Conservation (phyloP, 2,329 filamentous ascomycete species). For the Myriosclerotinia scirpicola region DNA sequence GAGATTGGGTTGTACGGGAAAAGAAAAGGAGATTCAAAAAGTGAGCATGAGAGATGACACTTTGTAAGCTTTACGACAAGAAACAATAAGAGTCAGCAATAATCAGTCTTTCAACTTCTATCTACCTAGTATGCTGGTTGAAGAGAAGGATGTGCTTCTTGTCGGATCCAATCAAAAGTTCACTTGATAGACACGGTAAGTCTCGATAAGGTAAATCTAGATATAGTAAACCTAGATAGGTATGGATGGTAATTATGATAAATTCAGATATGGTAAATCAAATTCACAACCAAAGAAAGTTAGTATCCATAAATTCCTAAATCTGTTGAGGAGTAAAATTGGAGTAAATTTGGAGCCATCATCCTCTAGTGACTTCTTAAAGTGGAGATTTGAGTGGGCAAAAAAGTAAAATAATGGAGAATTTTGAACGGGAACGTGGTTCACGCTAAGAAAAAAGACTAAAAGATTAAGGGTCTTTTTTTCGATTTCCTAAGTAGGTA, state of each 20-base stretch:
- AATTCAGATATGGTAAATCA: no score
- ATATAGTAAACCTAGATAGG: no score
- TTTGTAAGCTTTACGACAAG: no score
- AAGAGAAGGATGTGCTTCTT: no score
- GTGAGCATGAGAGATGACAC: neutral
- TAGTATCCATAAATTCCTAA: neutral
- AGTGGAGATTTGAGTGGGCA: neutral
- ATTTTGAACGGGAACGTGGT: neutral
- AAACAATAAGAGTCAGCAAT: neutral
- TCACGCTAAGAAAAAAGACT: neutral
- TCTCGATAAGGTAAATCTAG: no score
- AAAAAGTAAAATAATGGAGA: slow-evolving; percentile 3
- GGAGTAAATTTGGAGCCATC: neutral
- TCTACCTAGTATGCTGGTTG: no score
- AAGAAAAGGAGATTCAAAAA: neutral
- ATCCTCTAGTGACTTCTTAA: neutral
- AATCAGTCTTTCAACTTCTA: no score
- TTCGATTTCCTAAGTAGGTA: neutral
- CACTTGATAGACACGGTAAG: no score
- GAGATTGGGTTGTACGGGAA: no score
- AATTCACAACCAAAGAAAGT: neutral
- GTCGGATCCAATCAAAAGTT: no score
- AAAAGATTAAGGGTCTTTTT: neutral
- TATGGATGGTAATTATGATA: no score
- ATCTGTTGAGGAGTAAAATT: slow-evolving; percentile 14